Evolutionary conservation across 2,329 filamentous ascomycete genomes (phyloP).

Genomic region (Aspergillus sp.): DNA sequence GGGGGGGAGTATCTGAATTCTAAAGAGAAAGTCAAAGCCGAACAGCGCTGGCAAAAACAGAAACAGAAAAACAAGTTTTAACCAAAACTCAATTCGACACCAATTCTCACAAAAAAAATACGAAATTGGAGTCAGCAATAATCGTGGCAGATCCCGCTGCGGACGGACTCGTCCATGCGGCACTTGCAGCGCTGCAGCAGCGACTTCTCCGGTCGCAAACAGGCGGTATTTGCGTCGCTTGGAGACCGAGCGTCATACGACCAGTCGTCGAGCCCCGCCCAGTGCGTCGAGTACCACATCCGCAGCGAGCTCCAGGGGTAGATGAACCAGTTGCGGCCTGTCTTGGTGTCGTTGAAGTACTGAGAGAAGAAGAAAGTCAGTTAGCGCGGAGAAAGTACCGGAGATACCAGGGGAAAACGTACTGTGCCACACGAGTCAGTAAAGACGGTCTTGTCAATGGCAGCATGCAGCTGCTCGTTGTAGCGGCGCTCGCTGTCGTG

Average conservation of each 20-base stretch:
- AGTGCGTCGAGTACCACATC: slow-evolving; percentile 19
- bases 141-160: not conserved
- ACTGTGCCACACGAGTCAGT: slow-evolving; percentile 16
- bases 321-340: slow-evolving; percentile 22
- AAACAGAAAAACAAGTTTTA: too few relatives aligned
- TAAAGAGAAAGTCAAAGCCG: too few relatives aligned
- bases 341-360: slow-evolving; percentile 21
- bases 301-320: slow-evolving; percentile 22
- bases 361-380: not conserved
- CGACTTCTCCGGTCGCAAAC: slow-evolving; percentile 3
- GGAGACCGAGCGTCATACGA: slow-evolving; percentile 2
- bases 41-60: not conserved
- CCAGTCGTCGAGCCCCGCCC: slow-evolving; percentile 12
- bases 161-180: not conserved
- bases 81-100: not conserved
- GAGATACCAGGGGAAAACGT: not conserved
- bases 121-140: not conserved
- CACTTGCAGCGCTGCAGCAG: slow-evolving; percentile 1
- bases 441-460: slow-evolving; percentile 17
- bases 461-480: slow-evolving; percentile 10
- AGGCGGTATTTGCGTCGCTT: not conserved
- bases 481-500: slow-evolving; percentile 11
- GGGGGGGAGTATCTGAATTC: not conserved
- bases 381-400: too few relatives aligned
- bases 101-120: too few relatives aligned